Base-by-base conservation (phyloP, 108 stramenopile species). In the Cyclotella cryptica region DNA sequence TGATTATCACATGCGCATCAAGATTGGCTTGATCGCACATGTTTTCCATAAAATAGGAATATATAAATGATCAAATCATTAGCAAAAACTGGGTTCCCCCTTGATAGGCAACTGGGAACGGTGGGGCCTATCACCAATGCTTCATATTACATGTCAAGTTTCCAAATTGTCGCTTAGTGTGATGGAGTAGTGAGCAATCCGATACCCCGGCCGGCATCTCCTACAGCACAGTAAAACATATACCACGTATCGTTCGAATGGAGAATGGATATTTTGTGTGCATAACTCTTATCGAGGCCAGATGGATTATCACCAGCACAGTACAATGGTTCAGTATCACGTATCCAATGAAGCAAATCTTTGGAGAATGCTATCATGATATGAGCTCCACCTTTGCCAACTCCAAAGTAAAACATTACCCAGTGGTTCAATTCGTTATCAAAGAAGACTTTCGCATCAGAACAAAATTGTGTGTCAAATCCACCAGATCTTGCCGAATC, bases 391-490 rank as follows among this genome's bases (percentile, higher is more conserved):
- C 73, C 78, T 45, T 68, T 68, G 26, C 78, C 78, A n/a, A 83
- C 69, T 26, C 82, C 82, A 61, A 79, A 83, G 58, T 69, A 83
- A 35, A 83, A 79, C 82, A 83, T 83, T 15, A 83, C 60, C 82
- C 82, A 83, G 39, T 79, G 78, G 3, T 30, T 55, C 1, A 29
- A 30, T 22, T 17, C 71, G 8, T 41, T 24, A 55, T 83, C 82
- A 47, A 62, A 74, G 49, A 79, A 83, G 24, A 83, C 78, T 47
- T 83, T 83, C 42, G 78, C 69, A 66, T 83, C 82, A 0, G 82
- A 66, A 44, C 45, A 52, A 57, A 83, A 83, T 46, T 79, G 82
- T 30, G 59, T 54, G 44, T 83, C 78, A 29, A 41, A 71, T 55
- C 41, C 65, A 27, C 44, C 71, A 53, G 22, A 49, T 4, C 3